These are phyloP conservation scores for Aspergillus kassunensis DNA, from an alignment of 495 filamentous ascomycete species.

Conservation along the genomic window DNA sequence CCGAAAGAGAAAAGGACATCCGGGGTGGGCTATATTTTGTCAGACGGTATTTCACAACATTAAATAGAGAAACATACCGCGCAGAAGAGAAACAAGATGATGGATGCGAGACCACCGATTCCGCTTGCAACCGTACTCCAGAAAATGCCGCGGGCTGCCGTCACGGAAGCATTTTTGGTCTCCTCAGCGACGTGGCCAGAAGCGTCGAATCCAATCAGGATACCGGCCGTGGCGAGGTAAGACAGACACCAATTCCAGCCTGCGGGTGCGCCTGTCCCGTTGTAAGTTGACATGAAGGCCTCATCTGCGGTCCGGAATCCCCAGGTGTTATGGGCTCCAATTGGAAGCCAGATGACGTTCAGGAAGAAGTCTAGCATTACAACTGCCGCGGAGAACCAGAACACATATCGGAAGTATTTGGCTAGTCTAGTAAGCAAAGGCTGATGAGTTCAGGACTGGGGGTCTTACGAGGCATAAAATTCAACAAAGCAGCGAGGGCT, in stretches of 20 bases:
- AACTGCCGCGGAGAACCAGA: constrained; percentile 44
- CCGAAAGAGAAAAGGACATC: constrained; percentile 40
- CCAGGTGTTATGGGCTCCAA: constrained; percentile 49
- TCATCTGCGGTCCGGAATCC: constrained; percentile 52
- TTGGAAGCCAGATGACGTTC: constrained; percentile 56
- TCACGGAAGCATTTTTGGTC: constrained; percentile 52
- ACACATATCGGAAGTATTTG: constrained; percentile 42
- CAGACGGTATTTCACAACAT: no score
- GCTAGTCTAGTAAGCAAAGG: constrained; percentile 15
- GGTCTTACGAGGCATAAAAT: constrained; percentile 41
- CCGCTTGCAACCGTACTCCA: constrained; percentile 51
- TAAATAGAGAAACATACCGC: constrained; percentile 27
- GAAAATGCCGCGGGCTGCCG: constrained; percentile 53
- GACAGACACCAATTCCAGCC: constrained; percentile 60
- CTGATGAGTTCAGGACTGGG: neutral
- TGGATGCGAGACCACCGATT: constrained; percentile 45
- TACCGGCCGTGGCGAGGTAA: constrained; percentile 55
- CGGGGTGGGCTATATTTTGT: constrained; percentile 28
- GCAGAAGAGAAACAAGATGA: constrained; percentile 57
- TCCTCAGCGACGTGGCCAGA: constrained; percentile 55
- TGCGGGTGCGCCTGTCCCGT: constrained; percentile 50
- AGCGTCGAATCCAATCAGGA: constrained; percentile 56
- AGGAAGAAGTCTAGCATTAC: constrained; percentile 53
- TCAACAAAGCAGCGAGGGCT: constrained; percentile 41
- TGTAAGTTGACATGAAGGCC: constrained; percentile 56